A percentile compares a stretch with the other conserved stretches of the same genome.
phyloP scores from a whole-genome alignment of 768 basidiomycete species.

The Polyporus arcularius region DNA sequence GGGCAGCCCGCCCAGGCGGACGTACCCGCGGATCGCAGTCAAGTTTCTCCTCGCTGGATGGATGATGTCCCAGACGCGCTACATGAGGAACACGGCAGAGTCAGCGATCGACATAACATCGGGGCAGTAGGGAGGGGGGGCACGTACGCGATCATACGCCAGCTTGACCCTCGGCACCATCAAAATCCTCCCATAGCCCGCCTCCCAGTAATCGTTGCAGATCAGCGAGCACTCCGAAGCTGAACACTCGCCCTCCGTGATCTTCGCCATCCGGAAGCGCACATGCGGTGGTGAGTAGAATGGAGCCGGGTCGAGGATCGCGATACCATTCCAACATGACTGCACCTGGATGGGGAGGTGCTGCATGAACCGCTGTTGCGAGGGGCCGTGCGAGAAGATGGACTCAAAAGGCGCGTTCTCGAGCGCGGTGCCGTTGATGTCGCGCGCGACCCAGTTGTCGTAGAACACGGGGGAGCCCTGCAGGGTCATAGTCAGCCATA shows the following conservation, averaged over 20 bases:
- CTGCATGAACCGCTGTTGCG: conserved; percentile 79
- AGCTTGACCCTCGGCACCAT: conserved; percentile 98
- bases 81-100: not conserved
- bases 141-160: conserved; percentile 84
- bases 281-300: conserved; percentile 92
- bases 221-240: conserved; percentile 96
- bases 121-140: not conserved
- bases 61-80: conserved; percentile 95
- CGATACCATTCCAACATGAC: conserved; percentile 98
- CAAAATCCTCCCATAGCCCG: conserved; percentile 94
- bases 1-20: conserved; percentile 92
- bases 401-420: conserved; percentile 97
- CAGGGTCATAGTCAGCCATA: not conserved
- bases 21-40: conserved; percentile 93
- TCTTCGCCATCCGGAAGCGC: conserved; percentile 91
- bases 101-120: not conserved
- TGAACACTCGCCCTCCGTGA: conserved; percentile 88
- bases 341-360: conserved; percentile 97
- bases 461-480: conserved; percentile 91
- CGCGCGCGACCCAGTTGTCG: conserved; percentile 97
- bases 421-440: conserved; percentile 97
- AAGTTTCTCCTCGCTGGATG: conserved; percentile 90
- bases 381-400: conserved; percentile 85
- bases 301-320: conserved; percentile 92
- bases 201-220: conserved; percentile 98